Percentiles rank a stretch among this genome's conserved stretches.
phyloP scores from a whole-genome alignment of 345 rosid genomes.

The Eucalyptus caleyi region DNA sequence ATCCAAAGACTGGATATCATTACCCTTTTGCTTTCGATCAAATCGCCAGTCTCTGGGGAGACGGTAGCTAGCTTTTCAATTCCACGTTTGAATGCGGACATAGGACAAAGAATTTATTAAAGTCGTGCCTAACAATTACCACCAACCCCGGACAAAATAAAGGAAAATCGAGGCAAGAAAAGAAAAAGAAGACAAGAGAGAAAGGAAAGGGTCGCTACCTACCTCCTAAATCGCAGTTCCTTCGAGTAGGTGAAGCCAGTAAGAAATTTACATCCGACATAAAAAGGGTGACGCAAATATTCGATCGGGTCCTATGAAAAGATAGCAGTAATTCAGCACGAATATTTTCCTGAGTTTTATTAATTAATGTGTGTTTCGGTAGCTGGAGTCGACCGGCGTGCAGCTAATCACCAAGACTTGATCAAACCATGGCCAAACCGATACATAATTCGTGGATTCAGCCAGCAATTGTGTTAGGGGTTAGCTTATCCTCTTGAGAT shows the following conservation, averaged over 20 bases:
- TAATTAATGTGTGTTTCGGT: not conserved
- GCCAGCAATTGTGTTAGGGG: not conserved
- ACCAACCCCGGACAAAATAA: not conserved
- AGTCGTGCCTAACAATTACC: not conserved
- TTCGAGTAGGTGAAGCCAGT: not conserved
- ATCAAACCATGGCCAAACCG: not conserved
- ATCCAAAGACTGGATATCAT: not conserved
- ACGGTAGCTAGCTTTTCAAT: not conserved
- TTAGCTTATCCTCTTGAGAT: not conserved
- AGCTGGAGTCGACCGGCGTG: not conserved
- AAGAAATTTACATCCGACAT: not conserved
- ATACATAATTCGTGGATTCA: not conserved
- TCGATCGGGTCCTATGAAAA: not conserved
- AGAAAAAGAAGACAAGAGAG: not conserved
- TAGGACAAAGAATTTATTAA: not conserved
- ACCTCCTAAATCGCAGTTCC: not conserved
- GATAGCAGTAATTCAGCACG: not conserved
- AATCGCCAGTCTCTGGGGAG: not conserved
- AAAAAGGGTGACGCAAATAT: not conserved
- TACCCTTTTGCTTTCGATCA: not conserved
- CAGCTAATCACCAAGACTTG: not conserved
- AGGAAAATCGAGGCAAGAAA: not conserved
- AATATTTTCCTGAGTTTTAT: not conserved
- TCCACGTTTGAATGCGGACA: not conserved
- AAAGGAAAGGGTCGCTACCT: not conserved